Evolutionary conservation across 2,329 filamentous ascomycete genomes (phyloP).

Genomic region (Beauveria pseudobassiana): DNA sequence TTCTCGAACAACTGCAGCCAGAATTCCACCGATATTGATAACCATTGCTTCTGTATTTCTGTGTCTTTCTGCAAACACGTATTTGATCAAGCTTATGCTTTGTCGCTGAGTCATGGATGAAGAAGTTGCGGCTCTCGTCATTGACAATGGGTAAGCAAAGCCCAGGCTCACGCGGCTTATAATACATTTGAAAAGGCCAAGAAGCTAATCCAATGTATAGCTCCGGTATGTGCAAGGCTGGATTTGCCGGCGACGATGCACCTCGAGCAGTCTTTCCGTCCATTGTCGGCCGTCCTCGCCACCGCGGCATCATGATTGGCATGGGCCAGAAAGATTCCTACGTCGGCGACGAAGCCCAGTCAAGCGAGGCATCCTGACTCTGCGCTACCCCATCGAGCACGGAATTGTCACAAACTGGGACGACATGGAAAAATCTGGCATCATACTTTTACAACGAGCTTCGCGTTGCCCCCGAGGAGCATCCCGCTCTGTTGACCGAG

Average conservation of each 20-base stretch:
- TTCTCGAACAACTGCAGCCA: background rate
- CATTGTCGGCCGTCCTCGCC: conserved; percentile 98
- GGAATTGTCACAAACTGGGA: conserved; percentile 99
- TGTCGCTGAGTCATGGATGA: conserved; percentile 29
- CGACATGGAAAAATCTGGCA: conserved; percentile 99
- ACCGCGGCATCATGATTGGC: conserved; percentile 98
- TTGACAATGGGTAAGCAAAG: conserved; percentile 85
- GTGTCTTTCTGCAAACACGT: background rate
- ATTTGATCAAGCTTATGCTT: background rate
- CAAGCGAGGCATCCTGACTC: conserved; percentile 99
- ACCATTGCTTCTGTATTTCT: no score
- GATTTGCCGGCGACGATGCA: conserved; percentile 99
- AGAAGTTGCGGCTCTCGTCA: conserved; percentile 99
- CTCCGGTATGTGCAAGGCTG: conserved; percentile 99
- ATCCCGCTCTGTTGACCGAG: conserved; percentile 98
- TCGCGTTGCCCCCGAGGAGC: conserved; percentile 99
- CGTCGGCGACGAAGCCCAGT: conserved; percentile 99
- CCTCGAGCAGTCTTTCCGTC: conserved; percentile 98
- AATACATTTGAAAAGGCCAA: background rate
- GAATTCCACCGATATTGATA: background rate
- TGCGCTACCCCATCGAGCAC: conserved; percentile 99
- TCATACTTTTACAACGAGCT: conserved; percentile 99
- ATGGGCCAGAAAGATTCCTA: conserved; percentile 99
- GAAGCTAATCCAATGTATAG: conserved; percentile 39
- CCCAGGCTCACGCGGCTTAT: background rate